These are phyloP conservation scores for Pholiota adiposa DNA, from an alignment of 1,284 basidiomycete genomes.

Conservation along the genomic window DNA sequence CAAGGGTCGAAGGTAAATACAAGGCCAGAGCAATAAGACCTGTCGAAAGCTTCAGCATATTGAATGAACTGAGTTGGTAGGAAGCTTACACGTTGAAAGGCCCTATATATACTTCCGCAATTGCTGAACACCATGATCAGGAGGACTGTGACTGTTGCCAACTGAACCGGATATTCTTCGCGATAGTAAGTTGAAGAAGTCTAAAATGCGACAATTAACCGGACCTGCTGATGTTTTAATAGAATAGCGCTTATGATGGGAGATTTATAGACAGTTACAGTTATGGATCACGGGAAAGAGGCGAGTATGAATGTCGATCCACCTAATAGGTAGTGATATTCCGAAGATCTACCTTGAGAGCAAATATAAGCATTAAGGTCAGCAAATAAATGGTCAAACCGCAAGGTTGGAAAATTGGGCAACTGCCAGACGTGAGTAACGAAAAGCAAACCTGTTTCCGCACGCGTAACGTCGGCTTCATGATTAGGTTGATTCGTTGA, in stretches of 20 bases:
- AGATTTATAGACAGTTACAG: not conserved
- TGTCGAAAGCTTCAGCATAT: slow-evolving; percentile 22
- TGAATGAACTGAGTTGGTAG: not conserved
- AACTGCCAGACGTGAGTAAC: not conserved
- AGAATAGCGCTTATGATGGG: not conserved
- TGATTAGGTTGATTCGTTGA: not conserved
- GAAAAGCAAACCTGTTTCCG: not conserved
- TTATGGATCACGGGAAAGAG: not conserved
- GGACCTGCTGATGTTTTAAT: not conserved
- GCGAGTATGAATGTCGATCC: not conserved
- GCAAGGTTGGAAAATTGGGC: not conserved
- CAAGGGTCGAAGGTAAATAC: not conserved
- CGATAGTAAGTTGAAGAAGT: not conserved
- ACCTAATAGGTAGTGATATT: not conserved
- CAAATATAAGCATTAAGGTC: not conserved
- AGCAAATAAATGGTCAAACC: not conserved
- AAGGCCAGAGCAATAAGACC: slow-evolving; percentile 24
- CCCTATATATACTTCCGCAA: not conserved
- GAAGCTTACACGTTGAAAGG: not conserved
- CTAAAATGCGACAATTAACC: slow-evolving; percentile 2
- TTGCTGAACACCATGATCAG: not conserved
- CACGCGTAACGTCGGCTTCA: not conserved
- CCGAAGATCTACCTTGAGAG: not conserved
- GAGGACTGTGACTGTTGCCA: not conserved
- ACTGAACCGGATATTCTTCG: not conserved